Evolutionary conservation across 805 yeast genomes (phyloP).

Genomic region (Zygotorulaspora danielsina): DNA sequence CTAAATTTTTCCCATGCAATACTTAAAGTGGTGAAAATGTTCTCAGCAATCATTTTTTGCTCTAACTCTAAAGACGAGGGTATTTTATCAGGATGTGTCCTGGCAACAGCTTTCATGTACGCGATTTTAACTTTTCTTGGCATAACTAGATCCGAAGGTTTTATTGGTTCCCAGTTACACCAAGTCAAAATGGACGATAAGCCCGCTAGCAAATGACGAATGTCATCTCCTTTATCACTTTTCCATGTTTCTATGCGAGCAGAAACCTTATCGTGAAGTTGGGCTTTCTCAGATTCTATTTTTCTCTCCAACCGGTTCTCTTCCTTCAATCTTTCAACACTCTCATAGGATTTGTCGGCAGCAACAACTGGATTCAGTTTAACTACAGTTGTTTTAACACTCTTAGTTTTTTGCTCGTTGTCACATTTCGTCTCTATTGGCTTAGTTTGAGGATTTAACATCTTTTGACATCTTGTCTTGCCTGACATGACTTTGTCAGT

Average conservation of each 20-base stretch:
- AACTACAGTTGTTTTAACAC: neutral
- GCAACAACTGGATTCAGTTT: neutral
- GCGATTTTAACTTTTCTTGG: conserved; percentile 84
- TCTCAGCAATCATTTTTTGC: conserved; percentile 78
- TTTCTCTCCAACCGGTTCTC: conserved; percentile 44
- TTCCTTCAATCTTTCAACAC: conserved; percentile 48
- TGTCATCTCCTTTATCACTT: conserved; percentile 69
- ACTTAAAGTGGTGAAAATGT: conserved; percentile 76
- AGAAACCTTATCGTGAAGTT: conserved; percentile 60
- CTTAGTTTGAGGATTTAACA: conserved; percentile 48
- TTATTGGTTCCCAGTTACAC: conserved; percentile 62
- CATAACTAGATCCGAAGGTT: conserved; percentile 71
- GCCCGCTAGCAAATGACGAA: conserved; percentile 70
- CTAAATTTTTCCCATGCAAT: conserved; percentile 88
- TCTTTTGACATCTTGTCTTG: conserved; percentile 67
- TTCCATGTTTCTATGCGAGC: conserved; percentile 58
- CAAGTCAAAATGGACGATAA: conserved; percentile 67
- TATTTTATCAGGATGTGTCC: conserved; percentile 86
- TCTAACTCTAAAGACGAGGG: conserved; percentile 52
- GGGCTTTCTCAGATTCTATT: conserved; percentile 54
- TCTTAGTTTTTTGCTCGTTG: conserved; percentile 7
- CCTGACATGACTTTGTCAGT: conserved; percentile 70
- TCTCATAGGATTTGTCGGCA: conserved; percentile 29
- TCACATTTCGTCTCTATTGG: no score
- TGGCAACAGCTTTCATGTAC: conserved; percentile 86